Conservation (phyloP, 371 early-diverging fungal genomes). For the Mucor saturninus region DNA sequence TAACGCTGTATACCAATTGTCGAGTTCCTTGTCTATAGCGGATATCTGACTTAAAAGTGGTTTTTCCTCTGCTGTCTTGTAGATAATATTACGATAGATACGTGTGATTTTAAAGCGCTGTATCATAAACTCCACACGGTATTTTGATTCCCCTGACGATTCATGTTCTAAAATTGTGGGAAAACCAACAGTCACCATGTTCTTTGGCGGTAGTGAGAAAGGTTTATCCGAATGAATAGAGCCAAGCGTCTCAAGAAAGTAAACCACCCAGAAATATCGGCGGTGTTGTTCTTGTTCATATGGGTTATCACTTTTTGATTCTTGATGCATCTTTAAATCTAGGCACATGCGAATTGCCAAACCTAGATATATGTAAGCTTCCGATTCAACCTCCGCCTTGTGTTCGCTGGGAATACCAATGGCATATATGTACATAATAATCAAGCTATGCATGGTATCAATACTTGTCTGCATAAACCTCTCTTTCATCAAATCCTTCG, state of each 20-base stretch:
- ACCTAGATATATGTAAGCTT: conserved; percentile 54
- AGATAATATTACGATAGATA: conserved; percentile 47
- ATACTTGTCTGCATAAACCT: conserved; percentile 40
- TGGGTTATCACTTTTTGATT: conserved; percentile 19
- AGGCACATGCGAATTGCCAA: conserved; percentile 54
- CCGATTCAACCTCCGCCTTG: conserved; percentile 41
- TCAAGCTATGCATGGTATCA: conserved; percentile 47
- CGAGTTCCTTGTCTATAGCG: conserved; percentile 44
- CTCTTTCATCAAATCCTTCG: conserved; percentile 39
- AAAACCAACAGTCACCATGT: conserved; percentile 30
- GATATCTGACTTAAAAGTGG: conserved; percentile 46
- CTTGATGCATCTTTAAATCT: conserved; percentile 45
- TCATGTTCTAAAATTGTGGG: conserved; percentile 36
- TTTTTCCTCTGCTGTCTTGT: conserved; percentile 35
- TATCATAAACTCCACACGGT: conserved; percentile 47
- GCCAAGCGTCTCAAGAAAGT: conserved; percentile 50
- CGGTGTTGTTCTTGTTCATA: conserved; percentile 34
- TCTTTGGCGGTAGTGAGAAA: conserved; percentile 37
- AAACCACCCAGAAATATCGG: conserved; percentile 43
- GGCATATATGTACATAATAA: conserved; percentile 56
- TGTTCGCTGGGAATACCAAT: conserved; percentile 42
- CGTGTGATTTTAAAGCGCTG: conserved; percentile 46
- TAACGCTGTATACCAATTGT: conserved; percentile 41
- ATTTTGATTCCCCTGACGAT: conserved; percentile 34
- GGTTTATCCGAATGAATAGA: conserved; percentile 52